A percentile compares a stretch with the other conserved stretches of the same genome.
Conservation (phyloP, 306 rosid species). For the Cucurbita pepo region DNA sequence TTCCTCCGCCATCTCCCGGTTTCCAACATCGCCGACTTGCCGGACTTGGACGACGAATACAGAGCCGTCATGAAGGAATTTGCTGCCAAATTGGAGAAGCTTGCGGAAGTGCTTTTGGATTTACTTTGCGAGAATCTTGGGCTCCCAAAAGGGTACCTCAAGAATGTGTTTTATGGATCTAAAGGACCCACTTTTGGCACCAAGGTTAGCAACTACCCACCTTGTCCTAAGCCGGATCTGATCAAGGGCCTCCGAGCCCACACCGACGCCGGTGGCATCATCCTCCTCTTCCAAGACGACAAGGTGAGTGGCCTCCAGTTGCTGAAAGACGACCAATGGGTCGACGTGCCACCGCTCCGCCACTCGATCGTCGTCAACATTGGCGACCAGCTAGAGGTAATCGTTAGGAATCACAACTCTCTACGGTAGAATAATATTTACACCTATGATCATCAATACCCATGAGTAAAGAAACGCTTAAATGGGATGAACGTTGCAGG, state of each 20-base stretch:
- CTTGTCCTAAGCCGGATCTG: conserved; percentile 67
- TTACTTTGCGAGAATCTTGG: conserved; percentile 84
- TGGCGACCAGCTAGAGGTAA: conserved; percentile 82
- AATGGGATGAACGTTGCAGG: not conserved
- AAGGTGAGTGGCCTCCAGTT: conserved; percentile 84
- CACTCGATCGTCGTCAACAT: conserved; percentile 77
- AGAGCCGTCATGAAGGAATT: conserved; percentile 70
- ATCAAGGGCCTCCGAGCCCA: conserved; percentile 89
- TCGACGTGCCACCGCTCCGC: conserved; percentile 83
- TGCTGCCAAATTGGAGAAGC: conserved; percentile 42
- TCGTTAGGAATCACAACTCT: no score
- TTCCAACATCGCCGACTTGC: conserved; percentile 51
- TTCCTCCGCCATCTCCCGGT: conserved; percentile 55
- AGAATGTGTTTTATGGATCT: conserved; percentile 60
- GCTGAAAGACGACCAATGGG: conserved; percentile 65
- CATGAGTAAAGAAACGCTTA: no score
- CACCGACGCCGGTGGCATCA: conserved; percentile 86
- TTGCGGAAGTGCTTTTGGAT: conserved; percentile 67
- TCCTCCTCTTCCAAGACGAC: conserved; percentile 82
- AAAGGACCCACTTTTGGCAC: conserved; percentile 81
- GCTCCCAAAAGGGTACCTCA: conserved; percentile 63
- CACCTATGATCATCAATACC: no score
- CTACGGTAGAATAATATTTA: no score
- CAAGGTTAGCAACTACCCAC: conserved; percentile 83
- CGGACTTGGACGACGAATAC: conserved; percentile 58